A percentile compares a stretch with the other conserved stretches of the same genome.
Evolutionary conservation across 2,329 filamentous ascomycete genomes (phyloP).

Genomic region (Penicillium vulpinum): DNA sequence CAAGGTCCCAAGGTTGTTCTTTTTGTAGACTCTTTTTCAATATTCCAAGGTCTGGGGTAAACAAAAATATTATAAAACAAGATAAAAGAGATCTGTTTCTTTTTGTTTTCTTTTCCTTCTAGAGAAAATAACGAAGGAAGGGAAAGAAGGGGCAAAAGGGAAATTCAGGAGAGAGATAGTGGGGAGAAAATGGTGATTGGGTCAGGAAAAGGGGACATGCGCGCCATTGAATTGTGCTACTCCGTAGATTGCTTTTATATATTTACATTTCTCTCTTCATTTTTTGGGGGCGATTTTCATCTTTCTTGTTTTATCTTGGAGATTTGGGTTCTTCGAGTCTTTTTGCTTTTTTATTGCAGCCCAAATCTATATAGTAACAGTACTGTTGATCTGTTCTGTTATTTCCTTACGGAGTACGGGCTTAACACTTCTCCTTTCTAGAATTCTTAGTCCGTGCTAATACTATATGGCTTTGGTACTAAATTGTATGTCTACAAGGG

Average conservation of each 20-base stretch:
- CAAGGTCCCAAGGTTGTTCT: background rate
- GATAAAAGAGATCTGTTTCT: background rate
- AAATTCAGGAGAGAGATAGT: slow-evolving; percentile 16
- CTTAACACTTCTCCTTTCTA: background rate
- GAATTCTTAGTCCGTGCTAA: slow-evolving; percentile 1
- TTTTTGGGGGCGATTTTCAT: too few relatives aligned
- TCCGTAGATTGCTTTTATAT: slow-evolving; percentile 4
- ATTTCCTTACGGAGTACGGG: too few relatives aligned
- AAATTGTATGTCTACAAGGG: background rate
- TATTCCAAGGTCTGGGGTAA: slow-evolving; percentile 3
- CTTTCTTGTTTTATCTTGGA: background rate
- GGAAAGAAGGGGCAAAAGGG: slow-evolving; percentile 12
- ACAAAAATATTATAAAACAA: background rate
- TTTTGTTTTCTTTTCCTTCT: background rate
- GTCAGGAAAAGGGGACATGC: slow-evolving; percentile 10
- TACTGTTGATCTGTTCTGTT: too few relatives aligned
- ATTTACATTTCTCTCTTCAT: too few relatives aligned
- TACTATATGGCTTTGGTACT: slow-evolving; percentile 20
- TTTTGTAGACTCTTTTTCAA: background rate
- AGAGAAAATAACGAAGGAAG: background rate
- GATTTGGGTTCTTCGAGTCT: background rate
- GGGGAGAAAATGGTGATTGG: slow-evolving; percentile 14
- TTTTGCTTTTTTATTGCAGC: background rate
- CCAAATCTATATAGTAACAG: too few relatives aligned
- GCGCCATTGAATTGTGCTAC: background rate